Evolutionary conservation across 2,329 filamentous ascomycete species (phyloP).

Genomic region (Ilyonectria sp.): DNA sequence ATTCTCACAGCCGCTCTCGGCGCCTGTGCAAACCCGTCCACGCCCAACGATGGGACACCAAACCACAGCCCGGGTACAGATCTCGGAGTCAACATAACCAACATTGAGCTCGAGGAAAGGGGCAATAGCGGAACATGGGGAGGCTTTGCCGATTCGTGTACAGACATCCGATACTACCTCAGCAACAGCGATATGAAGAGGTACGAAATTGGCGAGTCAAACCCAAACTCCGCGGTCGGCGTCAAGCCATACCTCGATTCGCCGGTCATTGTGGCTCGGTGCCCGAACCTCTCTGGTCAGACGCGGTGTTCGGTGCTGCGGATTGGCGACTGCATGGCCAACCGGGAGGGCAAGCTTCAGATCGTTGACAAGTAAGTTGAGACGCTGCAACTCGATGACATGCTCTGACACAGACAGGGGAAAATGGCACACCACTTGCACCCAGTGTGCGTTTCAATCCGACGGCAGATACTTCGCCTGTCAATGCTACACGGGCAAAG

Average conservation of each 20-base stretch:
- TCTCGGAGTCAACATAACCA: background rate
- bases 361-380: slow-evolving; percentile 12
- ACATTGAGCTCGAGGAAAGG: background rate
- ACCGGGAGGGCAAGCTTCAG: slow-evolving; percentile 29
- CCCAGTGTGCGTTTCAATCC: slow-evolving; percentile 26
- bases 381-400: background rate
- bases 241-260: slow-evolving; percentile 31
- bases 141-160: slow-evolving; percentile 34
- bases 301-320: slow-evolving; percentile 34
- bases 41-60: background rate
- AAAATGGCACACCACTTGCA: slow-evolving; percentile 32
- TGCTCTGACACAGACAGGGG: slow-evolving; percentile 29
- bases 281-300: slow-evolving; percentile 29
- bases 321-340: slow-evolving; percentile 37
- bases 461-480: slow-evolving; percentile 21
- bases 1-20: background rate
- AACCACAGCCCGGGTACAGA: background rate
- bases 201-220: background rate
- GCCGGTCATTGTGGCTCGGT: slow-evolving; percentile 31
- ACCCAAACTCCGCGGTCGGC: background rate
- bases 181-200: slow-evolving; percentile 29
- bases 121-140: slow-evolving; percentile 13
- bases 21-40: background rate
- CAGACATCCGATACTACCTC: slow-evolving; percentile 37
- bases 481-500: slow-evolving; percentile 26